These are phyloP conservation scores for Sporisorium sorghi DNA, from an alignment of 1,284 basidiomycete genomes.

Conservation along the genomic window DNA sequence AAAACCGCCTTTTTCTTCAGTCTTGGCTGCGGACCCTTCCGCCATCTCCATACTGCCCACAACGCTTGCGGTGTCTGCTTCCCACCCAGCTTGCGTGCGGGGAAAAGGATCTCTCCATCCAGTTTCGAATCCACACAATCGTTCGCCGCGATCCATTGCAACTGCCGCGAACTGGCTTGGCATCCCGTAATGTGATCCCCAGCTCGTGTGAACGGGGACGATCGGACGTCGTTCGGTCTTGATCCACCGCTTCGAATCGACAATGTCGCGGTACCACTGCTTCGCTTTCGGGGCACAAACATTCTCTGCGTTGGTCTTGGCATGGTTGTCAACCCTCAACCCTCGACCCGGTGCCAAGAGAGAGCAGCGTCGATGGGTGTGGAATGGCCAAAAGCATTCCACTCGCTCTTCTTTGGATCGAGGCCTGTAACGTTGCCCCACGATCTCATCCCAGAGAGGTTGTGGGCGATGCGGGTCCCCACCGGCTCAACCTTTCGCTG, in stretches of 20 bases:
- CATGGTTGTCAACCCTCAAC: conserved; percentile 4
- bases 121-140: background rate
- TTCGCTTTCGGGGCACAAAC: conserved; percentile 1
- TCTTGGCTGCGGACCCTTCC: background rate
- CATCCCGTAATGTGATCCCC: background rate
- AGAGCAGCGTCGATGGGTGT: too few relatives aligned
- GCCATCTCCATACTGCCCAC: too few relatives aligned
- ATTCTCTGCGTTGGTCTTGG: too few relatives aligned
- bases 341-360: background rate
- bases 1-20: background rate
- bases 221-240: conserved; percentile 5
- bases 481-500: background rate
- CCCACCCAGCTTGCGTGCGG: too few relatives aligned
- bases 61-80: background rate
- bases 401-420: too few relatives aligned
- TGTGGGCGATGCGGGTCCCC: background rate
- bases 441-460: background rate
- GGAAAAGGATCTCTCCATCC: background rate
- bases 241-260: too few relatives aligned
- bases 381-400: too few relatives aligned
- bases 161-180: background rate
- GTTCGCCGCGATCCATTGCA: too few relatives aligned
- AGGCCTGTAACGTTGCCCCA: too few relatives aligned
- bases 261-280: background rate
- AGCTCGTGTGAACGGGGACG: background rate